Conservation (phyloP, 345 rosid genomes). For the Gynandropsis gynandra region DNA sequence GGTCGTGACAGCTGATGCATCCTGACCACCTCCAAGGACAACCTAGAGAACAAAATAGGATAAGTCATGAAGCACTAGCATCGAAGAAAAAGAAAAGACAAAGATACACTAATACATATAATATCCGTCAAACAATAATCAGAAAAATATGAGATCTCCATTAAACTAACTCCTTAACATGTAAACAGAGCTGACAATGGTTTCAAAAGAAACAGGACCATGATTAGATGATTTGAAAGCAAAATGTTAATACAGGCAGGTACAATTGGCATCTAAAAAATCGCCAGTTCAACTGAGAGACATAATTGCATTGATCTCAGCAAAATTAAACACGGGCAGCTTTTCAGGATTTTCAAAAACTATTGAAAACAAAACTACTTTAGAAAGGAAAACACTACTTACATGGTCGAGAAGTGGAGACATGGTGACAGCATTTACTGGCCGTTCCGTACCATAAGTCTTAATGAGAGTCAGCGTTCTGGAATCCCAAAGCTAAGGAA, state of each 20-base stretch:
- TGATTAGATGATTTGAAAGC: background rate
- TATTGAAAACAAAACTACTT: background rate
- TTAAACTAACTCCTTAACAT: background rate
- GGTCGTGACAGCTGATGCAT: slow-evolving; percentile 91
- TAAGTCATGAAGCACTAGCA: background rate
- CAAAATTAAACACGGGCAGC: no score
- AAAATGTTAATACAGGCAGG: background rate
- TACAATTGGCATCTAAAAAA: no score
- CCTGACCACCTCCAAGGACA: slow-evolving; percentile 99
- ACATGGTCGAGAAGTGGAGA: slow-evolving; percentile 96
- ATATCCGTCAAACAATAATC: background rate
- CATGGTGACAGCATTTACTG: slow-evolving; percentile 94
- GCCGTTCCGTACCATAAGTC: slow-evolving; percentile 80
- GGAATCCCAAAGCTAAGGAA: slow-evolving; percentile 76
- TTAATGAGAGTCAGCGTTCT: slow-evolving; percentile 81
- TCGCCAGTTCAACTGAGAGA: no score
- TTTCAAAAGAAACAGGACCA: background rate
- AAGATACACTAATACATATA: background rate
- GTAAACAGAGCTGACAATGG: no score
- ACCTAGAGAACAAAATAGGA: slow-evolving; percentile 38
- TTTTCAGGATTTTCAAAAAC: no score
- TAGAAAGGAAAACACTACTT: slow-evolving; percentile 17
- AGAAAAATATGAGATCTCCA: no score
- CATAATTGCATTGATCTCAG: no score
- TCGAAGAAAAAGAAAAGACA: background rate